Percentiles rank a stretch among this genome's conserved stretches.
Evolutionary conservation across 192 early-diverging fungal genomes (phyloP).

Genomic region (Coemansia sp.): DNA sequence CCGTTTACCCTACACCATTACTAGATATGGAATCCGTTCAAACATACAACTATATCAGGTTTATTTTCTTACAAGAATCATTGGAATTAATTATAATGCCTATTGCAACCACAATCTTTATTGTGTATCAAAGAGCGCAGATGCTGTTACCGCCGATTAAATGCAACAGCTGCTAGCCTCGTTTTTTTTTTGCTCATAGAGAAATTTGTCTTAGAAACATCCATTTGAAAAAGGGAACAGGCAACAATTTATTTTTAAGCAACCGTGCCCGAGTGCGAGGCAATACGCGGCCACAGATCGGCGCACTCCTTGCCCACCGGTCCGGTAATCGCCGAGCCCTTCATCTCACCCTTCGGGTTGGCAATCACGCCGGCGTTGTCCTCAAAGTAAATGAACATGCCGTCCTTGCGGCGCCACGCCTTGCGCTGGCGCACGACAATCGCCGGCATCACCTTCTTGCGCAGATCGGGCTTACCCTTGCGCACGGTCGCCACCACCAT

Average conservation of each 20-base stretch:
- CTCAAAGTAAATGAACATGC: constrained; percentile 99
- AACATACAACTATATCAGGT: too few species aligned
- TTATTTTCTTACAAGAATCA: too few species aligned
- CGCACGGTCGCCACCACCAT: constrained; percentile 99
- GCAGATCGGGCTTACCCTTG: constrained; percentile 99
- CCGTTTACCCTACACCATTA: too few species aligned
- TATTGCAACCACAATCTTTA: too few species aligned
- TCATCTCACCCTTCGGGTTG: constrained; percentile 99
- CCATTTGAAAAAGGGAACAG: constrained; percentile 8
- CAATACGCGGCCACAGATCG: constrained; percentile 99
- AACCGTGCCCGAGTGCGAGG: constrained; percentile 82
- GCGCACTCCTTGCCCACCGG: constrained; percentile 99
- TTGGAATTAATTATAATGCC: too few species aligned
- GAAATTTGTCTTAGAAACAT: constrained; percentile 3
- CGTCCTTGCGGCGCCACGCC: constrained; percentile 98
- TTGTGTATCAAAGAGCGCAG: too few species aligned
- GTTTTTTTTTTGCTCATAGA: too few species aligned
- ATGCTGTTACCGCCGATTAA: too few species aligned
- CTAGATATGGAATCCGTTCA: too few species aligned
- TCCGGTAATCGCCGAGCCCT: constrained; percentile 99
- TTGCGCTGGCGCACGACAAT: constrained; percentile 99
- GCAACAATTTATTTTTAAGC: constrained; percentile 51
- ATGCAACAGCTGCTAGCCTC: too few species aligned
- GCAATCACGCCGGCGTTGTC: constrained; percentile 99
- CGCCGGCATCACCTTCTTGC: constrained; percentile 99